Base-by-base conservation (phyloP, 768 basidiomycete species). In the Galerina sulciceps region DNA sequence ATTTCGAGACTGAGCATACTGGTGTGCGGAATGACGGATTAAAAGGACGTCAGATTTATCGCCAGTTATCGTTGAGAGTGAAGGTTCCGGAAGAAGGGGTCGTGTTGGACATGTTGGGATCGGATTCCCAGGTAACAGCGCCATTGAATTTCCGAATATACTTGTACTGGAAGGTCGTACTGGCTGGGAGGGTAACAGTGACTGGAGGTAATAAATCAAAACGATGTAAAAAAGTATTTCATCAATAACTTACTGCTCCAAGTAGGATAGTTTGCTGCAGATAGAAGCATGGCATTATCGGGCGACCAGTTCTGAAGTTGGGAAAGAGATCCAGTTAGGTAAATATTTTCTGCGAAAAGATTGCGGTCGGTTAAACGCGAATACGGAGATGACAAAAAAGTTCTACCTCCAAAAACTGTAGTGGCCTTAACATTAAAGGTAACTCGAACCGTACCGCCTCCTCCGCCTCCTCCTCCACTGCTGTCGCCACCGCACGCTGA, bases 81-180 rank as follows among this genome's bases (percentile, higher is more conserved):
- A 71, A 67, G n/a, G 75, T 65, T 10, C 83, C 83, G 51, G 67
- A 76, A 6, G 75, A 71, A 6, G 80, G 81, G n/a, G 86, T 88
- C 2, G 76, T 81, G 57, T 84, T 69, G 35, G 61, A 61, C 53
- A 80, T 81, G 69, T 92, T 89, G 22, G 89, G 88, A 67, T 89
- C 90, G 35, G 73, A 71, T 73, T 91, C 89, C 91, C 91, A 92
- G 11, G 81, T 85, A 51, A 89, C 77, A 14, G 67, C 65, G 3
- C 81, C 85, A 49, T 83, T 83, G 62, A 71, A 59, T 64, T 81
- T 89, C 59, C 83, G 78, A 68, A 91, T 83, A 69, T 87, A 92
- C 71, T 91, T 91, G 81, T 89, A 92, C 69, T 89, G 73, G 54
- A 91, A 76, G 43, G 63, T 62, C 2, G 83, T 81, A 63, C 70